A percentile compares a stretch with the other conserved stretches of the same genome.
phyloP scores from a whole-genome alignment of 139 green algal species.

The Chlorella sorokiniana region DNA sequence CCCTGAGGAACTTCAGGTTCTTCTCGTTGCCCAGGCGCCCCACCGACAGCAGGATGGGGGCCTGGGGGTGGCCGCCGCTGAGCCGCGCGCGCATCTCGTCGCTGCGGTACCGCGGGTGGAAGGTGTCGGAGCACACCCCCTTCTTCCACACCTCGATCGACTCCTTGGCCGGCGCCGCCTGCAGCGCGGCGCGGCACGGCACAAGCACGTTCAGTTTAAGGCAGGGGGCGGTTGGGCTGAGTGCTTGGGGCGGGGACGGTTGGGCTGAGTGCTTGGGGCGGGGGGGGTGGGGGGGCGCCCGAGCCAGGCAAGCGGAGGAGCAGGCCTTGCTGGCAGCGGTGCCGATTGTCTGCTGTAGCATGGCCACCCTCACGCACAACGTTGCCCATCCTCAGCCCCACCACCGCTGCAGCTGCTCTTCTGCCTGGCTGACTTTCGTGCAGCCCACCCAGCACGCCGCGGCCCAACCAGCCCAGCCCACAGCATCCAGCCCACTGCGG shows the following conservation, averaged over 20 bases:
- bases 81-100: constrained; percentile 75
- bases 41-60: constrained; percentile 90
- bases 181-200: not conserved
- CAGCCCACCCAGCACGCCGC: too few relatives aligned
- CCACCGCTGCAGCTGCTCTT: too few relatives aligned
- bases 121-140: constrained; percentile 69
- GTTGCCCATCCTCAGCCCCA: too few relatives aligned
- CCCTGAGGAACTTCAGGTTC: constrained; percentile 78
- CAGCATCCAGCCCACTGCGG: too few relatives aligned
- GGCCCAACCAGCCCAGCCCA: too few relatives aligned
- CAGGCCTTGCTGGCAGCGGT: too few relatives aligned
- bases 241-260: not conserved
- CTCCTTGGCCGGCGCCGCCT: constrained; percentile 4
- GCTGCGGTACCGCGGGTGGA: constrained; percentile 81
- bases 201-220: not conserved
- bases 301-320: too few relatives aligned
- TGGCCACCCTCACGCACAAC: too few relatives aligned
- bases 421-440: too few relatives aligned
- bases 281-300: too few relatives aligned
- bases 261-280: too few relatives aligned
- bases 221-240: not conserved
- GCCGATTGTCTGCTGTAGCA: too few relatives aligned
- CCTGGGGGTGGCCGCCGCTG: constrained; percentile 70
- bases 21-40: constrained; percentile 91
- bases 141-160: constrained; percentile 79